phyloP scores from a whole-genome alignment of 2,329 filamentous ascomycete genomes.

The Trichoderma sp. region DNA sequence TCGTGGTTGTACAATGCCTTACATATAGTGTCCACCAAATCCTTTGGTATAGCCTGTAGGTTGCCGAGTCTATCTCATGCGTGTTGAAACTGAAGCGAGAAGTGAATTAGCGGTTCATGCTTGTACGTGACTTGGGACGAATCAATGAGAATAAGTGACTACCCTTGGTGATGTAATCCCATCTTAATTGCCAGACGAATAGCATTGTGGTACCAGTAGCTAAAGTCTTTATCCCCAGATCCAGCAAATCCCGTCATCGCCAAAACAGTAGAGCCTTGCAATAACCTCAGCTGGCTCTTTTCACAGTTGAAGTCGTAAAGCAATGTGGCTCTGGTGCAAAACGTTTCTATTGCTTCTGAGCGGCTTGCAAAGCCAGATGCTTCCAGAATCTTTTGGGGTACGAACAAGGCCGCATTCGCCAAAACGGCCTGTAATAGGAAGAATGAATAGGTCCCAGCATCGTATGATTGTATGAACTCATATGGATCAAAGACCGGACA shows the following conservation, averaged over 20 bases:
- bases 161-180: not conserved
- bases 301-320: not conserved
- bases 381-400: not conserved
- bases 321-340: not conserved
- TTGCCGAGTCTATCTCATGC: not conserved
- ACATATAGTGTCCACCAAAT: not conserved
- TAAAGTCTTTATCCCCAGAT: not conserved
- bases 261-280: not conserved
- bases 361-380: not conserved
- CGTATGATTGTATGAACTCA: not conserved
- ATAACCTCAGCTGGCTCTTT: not conserved
- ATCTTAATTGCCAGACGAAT: not conserved
- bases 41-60: not conserved
- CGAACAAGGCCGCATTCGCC: not conserved
- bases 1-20: not conserved
- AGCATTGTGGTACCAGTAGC: not conserved
- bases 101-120: not conserved
- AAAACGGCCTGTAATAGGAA: not conserved
- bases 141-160: not conserved
- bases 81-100: not conserved
- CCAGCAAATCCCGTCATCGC: not conserved
- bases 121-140: not conserved
- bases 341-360: not conserved
- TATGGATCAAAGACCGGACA: not conserved
- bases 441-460: not conserved